phyloP scores from a whole-genome alignment of 2,329 filamentous ascomycete species.

The Neofusicoccum sp. region DNA sequence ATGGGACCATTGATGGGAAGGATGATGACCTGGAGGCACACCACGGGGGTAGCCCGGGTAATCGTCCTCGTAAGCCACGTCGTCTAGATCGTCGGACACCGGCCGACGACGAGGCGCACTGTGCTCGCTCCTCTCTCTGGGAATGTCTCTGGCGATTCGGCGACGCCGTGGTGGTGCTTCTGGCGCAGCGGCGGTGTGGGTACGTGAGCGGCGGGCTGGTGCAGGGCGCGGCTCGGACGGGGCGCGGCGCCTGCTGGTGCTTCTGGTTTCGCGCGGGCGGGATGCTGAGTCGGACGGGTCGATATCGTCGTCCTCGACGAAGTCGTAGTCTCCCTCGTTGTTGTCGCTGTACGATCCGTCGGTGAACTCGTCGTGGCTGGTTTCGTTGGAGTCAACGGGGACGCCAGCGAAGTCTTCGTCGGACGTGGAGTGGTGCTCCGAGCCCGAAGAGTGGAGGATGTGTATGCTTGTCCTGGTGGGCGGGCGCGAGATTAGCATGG shows the following conservation, averaged over 20 bases:
- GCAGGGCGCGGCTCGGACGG: constrained; percentile 37
- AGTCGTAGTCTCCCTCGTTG: constrained; percentile 34
- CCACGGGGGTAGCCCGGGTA: constrained; percentile 45
- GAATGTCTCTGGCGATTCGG: constrained; percentile 36
- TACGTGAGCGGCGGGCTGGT: constrained; percentile 31
- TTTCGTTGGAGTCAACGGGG: constrained; percentile 28
- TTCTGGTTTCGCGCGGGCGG: constrained; percentile 34
- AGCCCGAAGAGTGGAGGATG: constrained; percentile 42
- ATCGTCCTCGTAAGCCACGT: constrained; percentile 51
- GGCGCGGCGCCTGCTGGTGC: constrained; percentile 29
- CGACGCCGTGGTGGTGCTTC: constrained; percentile 26
- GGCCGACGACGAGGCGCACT: constrained; percentile 35
- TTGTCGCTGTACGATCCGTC: constrained; percentile 33
- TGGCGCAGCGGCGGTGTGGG: constrained; percentile 24
- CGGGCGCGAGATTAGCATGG: constrained; percentile 25
- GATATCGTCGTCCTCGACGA: constrained; percentile 47
- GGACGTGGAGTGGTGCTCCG: constrained; percentile 33
- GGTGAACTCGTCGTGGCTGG: constrained; percentile 37
- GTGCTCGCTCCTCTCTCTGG: constrained; percentile 22
- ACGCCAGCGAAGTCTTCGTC: constrained; percentile 38
- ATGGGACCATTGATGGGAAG: constrained; percentile 40
- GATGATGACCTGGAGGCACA: constrained; percentile 37
- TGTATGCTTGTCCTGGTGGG: constrained; percentile 42
- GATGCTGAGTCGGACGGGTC: constrained; percentile 55
- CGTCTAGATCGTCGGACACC: constrained; percentile 42